Base-by-base conservation (phyloP, 2,329 filamentous ascomycete genomes). In the Colletotrichum sp. region DNA sequence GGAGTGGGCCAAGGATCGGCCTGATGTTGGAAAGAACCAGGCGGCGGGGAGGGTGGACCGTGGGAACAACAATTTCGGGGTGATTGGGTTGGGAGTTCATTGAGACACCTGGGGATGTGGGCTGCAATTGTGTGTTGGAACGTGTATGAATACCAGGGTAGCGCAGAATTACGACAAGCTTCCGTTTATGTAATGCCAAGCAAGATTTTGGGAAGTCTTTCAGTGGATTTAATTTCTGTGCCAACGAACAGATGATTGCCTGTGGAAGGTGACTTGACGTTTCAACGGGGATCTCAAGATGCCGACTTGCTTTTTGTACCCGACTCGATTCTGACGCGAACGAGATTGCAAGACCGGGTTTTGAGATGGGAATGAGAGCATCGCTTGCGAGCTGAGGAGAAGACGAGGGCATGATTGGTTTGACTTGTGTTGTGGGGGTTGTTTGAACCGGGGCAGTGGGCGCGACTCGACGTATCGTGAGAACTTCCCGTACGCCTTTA, bases 11-110 rank as follows among this genome's bases (percentile, higher is more conserved):
- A 83, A 83, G 34, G 79, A 79, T 5, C 79, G 81, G 28, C 85
- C 86, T 1, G 85, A 84, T 16, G 85, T 88, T 5, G 86, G 81
- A 39, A 83, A 81, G 65, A 86, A 87, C 72, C 84, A 85, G 68
- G 78, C 81, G 21, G 84, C 85, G 5, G 84, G 85, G 7, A 83
- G 78, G 8, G 67, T 84, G 5, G 75, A 78, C 18, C 67, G 12
- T 78, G 39, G 86, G 85, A 12, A 65, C 78, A 6, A 72, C 78
- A 1, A 76, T 28, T 28, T 59, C 13, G 55, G 55, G 55, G 55
- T 59, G 15, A 28, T 80, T 82, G 85, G 4, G 68, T 85, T 3
- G 82, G 75, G 82, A 83, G 7, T 52, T 79, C 28, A 81, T 79
- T 0, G 80, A 81, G 10, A 82, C 76, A 0, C 80, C 77, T 1